These are phyloP conservation scores for Prunus mira DNA, from an alignment of 306 rosid genomes.

Conservation along the genomic window DNA sequence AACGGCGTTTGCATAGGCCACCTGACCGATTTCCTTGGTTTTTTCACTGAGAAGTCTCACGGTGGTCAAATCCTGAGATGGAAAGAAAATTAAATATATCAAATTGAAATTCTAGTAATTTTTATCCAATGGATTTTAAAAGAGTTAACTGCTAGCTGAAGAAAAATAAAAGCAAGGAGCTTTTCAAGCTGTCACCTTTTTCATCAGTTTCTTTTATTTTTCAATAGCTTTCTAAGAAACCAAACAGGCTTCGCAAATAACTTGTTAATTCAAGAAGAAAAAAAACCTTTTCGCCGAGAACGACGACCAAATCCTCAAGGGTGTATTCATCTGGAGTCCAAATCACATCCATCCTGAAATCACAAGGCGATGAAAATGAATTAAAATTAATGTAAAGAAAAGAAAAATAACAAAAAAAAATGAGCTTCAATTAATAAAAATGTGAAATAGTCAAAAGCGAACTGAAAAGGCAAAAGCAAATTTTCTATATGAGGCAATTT, in stretches of 20 bases:
- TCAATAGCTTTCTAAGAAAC: slow-evolving; percentile 9
- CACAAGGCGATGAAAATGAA: not conserved
- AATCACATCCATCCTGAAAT: slow-evolving; percentile 33
- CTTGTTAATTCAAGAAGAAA: not conserved
- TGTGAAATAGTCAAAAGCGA: not conserved
- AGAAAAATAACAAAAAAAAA: not conserved
- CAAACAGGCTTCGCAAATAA: not conserved
- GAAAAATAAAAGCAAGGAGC: not conserved
- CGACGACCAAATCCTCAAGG: slow-evolving; percentile 34
- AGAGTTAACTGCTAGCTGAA: not conserved
- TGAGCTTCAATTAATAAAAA: not conserved
- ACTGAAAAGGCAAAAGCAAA: slow-evolving; percentile 14
- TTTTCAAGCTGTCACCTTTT: not conserved
- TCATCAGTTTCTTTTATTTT: not conserved
- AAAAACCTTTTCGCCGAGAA: slow-evolving; percentile 33
- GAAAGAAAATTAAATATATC: not conserved
- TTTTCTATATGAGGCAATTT: slow-evolving; percentile 6
- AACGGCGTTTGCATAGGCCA: slow-evolving; percentile 35
- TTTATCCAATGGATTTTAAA: not conserved
- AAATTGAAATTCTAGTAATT: not conserved
- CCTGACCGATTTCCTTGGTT: slow-evolving; percentile 34
- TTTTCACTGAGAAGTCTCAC: slow-evolving; percentile 34
- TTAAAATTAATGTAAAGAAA: not conserved
- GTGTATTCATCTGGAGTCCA: slow-evolving; percentile 38
- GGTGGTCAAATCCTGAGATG: slow-evolving; percentile 32